Percentiles rank a stretch among this genome's conserved stretches.
These are phyloP conservation scores for Xylaria sp. DNA, from an alignment of 2,329 filamentous ascomycete genomes.

Conservation along the genomic window DNA sequence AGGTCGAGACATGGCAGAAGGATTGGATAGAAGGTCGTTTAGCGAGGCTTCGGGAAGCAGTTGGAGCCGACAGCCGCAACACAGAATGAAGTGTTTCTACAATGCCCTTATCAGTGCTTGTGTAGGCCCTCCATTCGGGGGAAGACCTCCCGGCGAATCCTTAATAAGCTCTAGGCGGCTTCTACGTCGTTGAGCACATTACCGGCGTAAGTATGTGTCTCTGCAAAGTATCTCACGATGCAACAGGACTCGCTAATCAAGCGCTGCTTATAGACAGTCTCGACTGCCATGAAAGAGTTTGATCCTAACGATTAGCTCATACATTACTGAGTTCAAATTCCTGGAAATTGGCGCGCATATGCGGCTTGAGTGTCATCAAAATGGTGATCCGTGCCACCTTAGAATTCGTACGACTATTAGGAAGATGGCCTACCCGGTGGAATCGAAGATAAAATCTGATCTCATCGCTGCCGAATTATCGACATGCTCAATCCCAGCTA, in stretches of 20 bases:
- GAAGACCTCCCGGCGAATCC: too few species aligned
- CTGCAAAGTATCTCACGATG: conserved; percentile 2
- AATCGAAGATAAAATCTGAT: not conserved
- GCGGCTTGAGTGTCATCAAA: conserved; percentile 24
- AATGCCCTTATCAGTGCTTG: not conserved
- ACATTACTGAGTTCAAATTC: conserved; percentile 1
- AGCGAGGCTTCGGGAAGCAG: conserved; percentile 71
- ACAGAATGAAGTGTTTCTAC: conserved; percentile 21
- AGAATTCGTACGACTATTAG: not conserved
- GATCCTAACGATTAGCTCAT: not conserved
- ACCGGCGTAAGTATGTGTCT: conserved; percentile 6
- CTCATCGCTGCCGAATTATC: too few species aligned
- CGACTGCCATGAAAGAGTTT: not conserved
- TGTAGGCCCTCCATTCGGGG: not conserved
- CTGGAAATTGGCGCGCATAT: not conserved
- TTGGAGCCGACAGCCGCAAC: conserved; percentile 53
- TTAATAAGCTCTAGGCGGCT: conserved; percentile 9
- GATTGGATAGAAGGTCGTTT: conserved; percentile 80
- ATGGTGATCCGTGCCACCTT: conserved; percentile 8
- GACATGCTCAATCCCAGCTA: not conserved
- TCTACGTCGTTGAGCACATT: conserved; percentile 21
- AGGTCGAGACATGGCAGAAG: conserved; percentile 83
- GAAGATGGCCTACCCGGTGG: not conserved
- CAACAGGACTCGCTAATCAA: conserved; percentile 9
- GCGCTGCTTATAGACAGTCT: not conserved